A percentile compares a stretch with the other conserved stretches of the same genome.
These are phyloP conservation scores for Betula pendula DNA, from an alignment of 306 rosid species.

Conservation along the genomic window DNA sequence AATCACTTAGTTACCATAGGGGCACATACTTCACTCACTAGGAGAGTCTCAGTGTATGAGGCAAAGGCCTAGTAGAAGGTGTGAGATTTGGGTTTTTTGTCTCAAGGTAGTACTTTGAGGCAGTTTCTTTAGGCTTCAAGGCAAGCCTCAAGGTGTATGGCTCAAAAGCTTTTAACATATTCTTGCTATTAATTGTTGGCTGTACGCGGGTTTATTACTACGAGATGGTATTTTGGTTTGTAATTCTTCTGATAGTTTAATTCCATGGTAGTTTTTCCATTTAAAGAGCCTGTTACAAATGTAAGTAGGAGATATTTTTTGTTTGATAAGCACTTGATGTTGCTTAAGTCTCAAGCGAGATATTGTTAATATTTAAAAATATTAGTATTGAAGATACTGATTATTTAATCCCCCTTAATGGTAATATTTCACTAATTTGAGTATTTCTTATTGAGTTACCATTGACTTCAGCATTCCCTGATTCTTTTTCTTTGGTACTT, in stretches of 20 bases:
- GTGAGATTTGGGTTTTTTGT: neutral
- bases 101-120: neutral
- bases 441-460: slow-evolving; percentile 13
- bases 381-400: neutral
- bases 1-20: slow-evolving; percentile 6
- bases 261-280: neutral
- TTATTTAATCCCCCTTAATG: neutral
- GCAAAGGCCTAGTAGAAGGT: neutral
- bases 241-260: neutral
- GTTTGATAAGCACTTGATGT: neutral
- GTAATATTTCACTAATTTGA: neutral
- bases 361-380: neutral
- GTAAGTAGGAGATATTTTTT: neutral
- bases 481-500: slow-evolving; percentile 15
- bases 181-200: neutral
- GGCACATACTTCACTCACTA: neutral
- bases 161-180: neutral
- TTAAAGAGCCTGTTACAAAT: neutral
- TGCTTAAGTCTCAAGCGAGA: neutral
- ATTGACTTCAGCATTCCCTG: slow-evolving; percentile 9
- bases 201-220: neutral
- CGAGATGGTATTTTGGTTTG: neutral
- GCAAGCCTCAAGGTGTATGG: too few relatives aligned
- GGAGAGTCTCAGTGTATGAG: neutral
- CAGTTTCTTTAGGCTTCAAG: neutral